Evolutionary conservation across 106 monocot genomes (phyloP).

Genomic region (Narthecium ossifragum): DNA sequence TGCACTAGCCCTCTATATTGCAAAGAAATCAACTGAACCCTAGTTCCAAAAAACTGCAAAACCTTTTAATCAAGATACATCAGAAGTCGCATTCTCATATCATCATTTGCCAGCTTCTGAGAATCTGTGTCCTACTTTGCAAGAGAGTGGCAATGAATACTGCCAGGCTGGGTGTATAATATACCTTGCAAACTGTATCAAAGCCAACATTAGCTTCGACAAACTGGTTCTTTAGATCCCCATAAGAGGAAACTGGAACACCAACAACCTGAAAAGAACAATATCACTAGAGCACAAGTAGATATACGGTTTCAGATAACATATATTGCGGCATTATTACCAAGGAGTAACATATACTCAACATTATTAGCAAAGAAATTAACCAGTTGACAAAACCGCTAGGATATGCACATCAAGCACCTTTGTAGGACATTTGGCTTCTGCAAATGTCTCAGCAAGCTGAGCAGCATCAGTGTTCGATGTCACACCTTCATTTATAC

Average conservation of each 20-base stretch:
- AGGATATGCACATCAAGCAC: slow-evolving; percentile 13
- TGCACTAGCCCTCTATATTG: no score
- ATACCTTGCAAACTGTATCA: slow-evolving; percentile 59
- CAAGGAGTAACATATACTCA: neutral
- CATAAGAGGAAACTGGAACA: slow-evolving; percentile 47
- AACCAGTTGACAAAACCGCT: neutral
- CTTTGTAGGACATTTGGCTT: slow-evolving; percentile 40
- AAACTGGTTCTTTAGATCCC: slow-evolving; percentile 56
- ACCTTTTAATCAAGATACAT: no score
- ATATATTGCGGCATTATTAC: neutral
- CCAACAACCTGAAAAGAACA: slow-evolving; percentile 32
- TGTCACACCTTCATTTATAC: slow-evolving; percentile 30
- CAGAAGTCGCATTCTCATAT: no score
- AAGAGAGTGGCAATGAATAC: no score
- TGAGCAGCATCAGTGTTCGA: slow-evolving; percentile 61
- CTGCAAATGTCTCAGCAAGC: slow-evolving; percentile 59
- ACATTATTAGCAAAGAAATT: neutral
- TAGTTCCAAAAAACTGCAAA: no score
- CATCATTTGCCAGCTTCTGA: no score
- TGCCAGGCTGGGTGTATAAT: no score
- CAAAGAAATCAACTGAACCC: no score
- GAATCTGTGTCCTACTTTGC: no score
- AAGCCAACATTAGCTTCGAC: slow-evolving; percentile 63
- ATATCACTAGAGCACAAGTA: neutral
- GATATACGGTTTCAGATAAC: neutral